phyloP scores from a whole-genome alignment of 257 asterid species.

The Nicotiana knightiana region DNA sequence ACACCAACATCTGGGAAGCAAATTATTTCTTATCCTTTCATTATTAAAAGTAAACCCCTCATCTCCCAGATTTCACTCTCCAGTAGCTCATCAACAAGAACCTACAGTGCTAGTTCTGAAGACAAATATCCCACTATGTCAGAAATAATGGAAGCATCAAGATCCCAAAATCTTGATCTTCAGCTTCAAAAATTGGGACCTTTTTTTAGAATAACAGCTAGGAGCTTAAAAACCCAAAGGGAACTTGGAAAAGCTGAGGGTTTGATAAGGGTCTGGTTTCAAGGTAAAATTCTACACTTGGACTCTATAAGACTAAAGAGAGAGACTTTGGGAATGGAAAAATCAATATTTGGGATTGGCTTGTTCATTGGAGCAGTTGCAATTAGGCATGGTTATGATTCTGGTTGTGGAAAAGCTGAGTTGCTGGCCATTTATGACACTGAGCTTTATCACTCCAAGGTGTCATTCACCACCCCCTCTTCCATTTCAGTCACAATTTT shows the following conservation, averaged over 20 bases:
- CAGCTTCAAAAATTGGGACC: conserved; percentile 66
- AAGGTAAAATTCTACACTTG: conserved; percentile 71
- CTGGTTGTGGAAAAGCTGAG: conserved; percentile 70
- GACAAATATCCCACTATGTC: conserved; percentile 54
- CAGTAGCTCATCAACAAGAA: background rate
- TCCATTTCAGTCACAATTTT: background rate
- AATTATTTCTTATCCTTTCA: background rate
- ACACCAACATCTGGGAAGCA: background rate
- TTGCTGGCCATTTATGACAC: conserved; percentile 87
- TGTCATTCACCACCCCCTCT: background rate
- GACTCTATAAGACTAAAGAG: conserved; percentile 62
- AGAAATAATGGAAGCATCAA: conserved; percentile 64
- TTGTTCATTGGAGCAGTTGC: conserved; percentile 91
- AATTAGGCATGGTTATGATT: conserved; percentile 63
- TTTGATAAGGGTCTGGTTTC: conserved; percentile 62
- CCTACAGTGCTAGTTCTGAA: background rate
- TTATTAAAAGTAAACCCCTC: background rate
- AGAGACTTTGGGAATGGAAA: conserved; percentile 73
- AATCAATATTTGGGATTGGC: conserved; percentile 86
- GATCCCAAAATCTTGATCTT: conserved; percentile 62
- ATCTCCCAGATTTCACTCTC: background rate
- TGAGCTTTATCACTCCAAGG: conserved; percentile 79
- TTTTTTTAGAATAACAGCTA: conserved; percentile 71
- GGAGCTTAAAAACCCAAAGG: conserved; percentile 29
- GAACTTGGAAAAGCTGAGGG: conserved; percentile 87